Conservation (phyloP, 2,329 filamentous ascomycete species). For the Clathrospora elynae region DNA sequence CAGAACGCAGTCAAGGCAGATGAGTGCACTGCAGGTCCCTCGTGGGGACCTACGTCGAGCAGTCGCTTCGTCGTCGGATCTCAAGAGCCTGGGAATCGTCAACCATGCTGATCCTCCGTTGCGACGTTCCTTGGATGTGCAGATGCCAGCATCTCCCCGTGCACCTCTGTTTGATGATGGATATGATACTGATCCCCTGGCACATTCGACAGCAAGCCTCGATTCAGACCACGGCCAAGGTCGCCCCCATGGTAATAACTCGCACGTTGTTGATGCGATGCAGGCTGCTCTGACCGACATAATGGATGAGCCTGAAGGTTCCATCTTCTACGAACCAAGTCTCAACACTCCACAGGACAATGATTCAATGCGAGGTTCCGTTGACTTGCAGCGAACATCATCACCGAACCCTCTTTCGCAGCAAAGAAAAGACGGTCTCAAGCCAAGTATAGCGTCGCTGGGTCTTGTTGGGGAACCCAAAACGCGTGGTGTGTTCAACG, state of each 20-base stretch:
- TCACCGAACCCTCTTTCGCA: constrained; percentile 43
- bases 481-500: constrained; percentile 88
- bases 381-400: constrained; percentile 60
- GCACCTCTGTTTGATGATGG: constrained; percentile 81
- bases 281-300: constrained; percentile 91
- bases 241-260: constrained; percentile 65
- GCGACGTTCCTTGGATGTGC: constrained; percentile 74
- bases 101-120: constrained; percentile 54
- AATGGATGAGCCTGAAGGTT: constrained; percentile 75
- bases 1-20: constrained; percentile 55
- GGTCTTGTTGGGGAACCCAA: constrained; percentile 87
- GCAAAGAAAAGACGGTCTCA: constrained; percentile 58
- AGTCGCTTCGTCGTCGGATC: constrained; percentile 65
- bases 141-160: constrained; percentile 50
- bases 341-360: constrained; percentile 63
- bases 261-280: constrained; percentile 86
- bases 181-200: constrained; percentile 72
- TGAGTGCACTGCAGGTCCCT: constrained; percentile 47
- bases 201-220: constrained; percentile 77
- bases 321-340: constrained; percentile 65
- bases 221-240: constrained; percentile 63
- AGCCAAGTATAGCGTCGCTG: constrained; percentile 87
- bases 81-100: constrained; percentile 55
- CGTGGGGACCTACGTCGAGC: constrained; percentile 61
- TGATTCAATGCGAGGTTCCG: constrained; percentile 65